These are phyloP conservation scores for Nemania abortiva DNA, from an alignment of 2,329 filamentous ascomycete genomes.

Conservation along the genomic window DNA sequence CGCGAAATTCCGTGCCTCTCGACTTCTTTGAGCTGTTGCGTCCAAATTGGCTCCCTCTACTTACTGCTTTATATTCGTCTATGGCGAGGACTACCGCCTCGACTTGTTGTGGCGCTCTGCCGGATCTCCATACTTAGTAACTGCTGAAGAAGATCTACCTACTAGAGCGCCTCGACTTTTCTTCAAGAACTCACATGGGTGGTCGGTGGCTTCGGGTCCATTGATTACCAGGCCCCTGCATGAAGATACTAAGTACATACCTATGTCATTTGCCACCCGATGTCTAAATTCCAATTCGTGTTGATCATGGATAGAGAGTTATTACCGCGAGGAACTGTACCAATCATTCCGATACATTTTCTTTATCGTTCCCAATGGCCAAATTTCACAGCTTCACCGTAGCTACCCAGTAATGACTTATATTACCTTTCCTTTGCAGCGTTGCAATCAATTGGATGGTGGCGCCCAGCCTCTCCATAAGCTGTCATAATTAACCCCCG, in stretches of 20 bases:
- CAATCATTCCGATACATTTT: conserved; percentile 32
- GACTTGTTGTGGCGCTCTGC: conserved; percentile 39
- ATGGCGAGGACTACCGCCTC: conserved; percentile 39
- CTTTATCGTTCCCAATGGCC: conserved; percentile 19
- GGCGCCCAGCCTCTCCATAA: conserved; percentile 45
- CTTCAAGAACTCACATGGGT: conserved; percentile 20
- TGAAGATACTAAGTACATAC: conserved; percentile 8
- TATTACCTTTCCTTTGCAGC: conserved; percentile 45
- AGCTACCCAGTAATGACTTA: conserved; percentile 21
- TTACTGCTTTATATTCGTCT: background rate
- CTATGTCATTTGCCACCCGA: conserved; percentile 33
- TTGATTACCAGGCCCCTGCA: conserved; percentile 33
- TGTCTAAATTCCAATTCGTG: conserved; percentile 22
- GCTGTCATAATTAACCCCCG: conserved; percentile 43
- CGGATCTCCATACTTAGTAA: conserved; percentile 36
- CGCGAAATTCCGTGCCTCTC: conserved; percentile 16
- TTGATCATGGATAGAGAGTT: conserved; percentile 21
- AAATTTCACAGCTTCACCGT: conserved; percentile 10
- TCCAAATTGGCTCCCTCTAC: conserved; percentile 5
- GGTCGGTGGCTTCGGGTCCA: conserved; percentile 32
- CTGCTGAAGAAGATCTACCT: conserved; percentile 30
- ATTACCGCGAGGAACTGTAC: conserved; percentile 26
- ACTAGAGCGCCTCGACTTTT: conserved; percentile 5
- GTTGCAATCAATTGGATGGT: conserved; percentile 45
- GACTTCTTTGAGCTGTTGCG: conserved; percentile 2